A percentile compares a stretch with the other conserved stretches of the same genome.
phyloP scores from a whole-genome alignment of 106 monocot genomes.

The Platanthera guangdongensis region DNA sequence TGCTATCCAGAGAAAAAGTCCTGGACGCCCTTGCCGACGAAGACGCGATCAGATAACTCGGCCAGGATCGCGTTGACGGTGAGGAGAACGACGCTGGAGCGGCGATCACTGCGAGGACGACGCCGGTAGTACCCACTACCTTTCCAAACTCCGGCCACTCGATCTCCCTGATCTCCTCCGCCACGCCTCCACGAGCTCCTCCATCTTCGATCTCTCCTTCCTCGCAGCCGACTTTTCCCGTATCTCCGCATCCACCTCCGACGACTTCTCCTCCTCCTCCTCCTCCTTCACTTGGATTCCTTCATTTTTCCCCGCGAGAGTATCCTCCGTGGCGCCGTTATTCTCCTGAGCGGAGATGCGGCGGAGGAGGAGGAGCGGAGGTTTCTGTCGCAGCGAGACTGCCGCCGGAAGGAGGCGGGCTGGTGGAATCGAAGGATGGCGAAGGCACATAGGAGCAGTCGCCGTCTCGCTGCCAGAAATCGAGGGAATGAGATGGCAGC shows the following conservation, averaged over 20 bases:
- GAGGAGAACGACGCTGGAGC: conserved; percentile 76
- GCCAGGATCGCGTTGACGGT: conserved; percentile 88
- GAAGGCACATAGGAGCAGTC: neutral
- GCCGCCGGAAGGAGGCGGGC: neutral
- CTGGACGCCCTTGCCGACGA: conserved; percentile 77
- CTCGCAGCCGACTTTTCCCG: conserved; percentile 33
- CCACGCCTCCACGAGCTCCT: conserved; percentile 43
- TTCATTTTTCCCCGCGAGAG: neutral
- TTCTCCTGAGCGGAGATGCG: conserved; percentile 14
- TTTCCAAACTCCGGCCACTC: conserved; percentile 89
- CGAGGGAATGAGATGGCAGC: conserved; percentile 11
- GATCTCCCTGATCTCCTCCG: conserved; percentile 67
- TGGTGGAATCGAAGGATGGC: neutral
- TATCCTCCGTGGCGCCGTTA: conserved; percentile 10
- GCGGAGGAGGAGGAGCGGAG: neutral
- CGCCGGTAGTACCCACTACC: conserved; percentile 85
- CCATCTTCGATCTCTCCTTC: conserved; percentile 19
- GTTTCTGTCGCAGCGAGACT: neutral
- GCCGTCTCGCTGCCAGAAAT: conserved; percentile 4
- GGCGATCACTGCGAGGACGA: conserved; percentile 79
- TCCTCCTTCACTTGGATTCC: neutral
- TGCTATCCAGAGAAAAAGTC: conserved; percentile 46
- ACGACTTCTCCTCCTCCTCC: neutral
- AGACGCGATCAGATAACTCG: conserved; percentile 76
- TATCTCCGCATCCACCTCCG: conserved; percentile 38